Conservation (phyloP, 2,329 filamentous ascomycete genomes). For the Helicocarpus griseus region DNA sequence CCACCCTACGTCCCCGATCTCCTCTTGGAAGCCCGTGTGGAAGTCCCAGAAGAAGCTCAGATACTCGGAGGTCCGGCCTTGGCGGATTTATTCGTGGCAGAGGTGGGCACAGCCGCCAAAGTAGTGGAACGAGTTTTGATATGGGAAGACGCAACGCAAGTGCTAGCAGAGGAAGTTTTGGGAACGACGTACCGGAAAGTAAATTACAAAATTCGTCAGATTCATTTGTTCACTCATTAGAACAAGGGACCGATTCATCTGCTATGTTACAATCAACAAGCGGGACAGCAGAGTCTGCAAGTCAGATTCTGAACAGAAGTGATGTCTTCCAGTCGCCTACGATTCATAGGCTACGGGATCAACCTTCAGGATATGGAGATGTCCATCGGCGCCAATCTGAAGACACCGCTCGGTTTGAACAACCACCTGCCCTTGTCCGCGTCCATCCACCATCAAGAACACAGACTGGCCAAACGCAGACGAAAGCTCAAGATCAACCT, state of each 20-base stretch:
- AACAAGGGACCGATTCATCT: slow-evolving; percentile 65
- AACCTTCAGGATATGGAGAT: slow-evolving; percentile 20
- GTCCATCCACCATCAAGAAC: slow-evolving; percentile 20
- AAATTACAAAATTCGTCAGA: slow-evolving; percentile 57
- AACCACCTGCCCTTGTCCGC: slow-evolving; percentile 16
- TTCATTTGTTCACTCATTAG: slow-evolving; percentile 64
- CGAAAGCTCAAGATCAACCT: not conserved
- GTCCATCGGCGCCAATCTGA: slow-evolving; percentile 23
- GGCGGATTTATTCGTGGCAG: slow-evolving; percentile 37
- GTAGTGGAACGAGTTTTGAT: slow-evolving; percentile 27
- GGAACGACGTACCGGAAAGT: slow-evolving; percentile 40
- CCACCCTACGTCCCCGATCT: slow-evolving; percentile 49
- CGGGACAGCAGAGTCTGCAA: slow-evolving; percentile 69
- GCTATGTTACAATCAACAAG: slow-evolving; percentile 60
- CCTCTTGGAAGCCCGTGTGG: slow-evolving; percentile 18
- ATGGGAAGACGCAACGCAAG: slow-evolving; percentile 53
- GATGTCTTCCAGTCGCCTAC: slow-evolving; percentile 80
- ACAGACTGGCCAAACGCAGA: slow-evolving; percentile 12
- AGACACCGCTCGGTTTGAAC: slow-evolving; percentile 25
- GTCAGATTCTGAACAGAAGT: slow-evolving; percentile 78
- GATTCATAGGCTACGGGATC: slow-evolving; percentile 35
- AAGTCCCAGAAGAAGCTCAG: not conserved
- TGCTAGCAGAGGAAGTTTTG: slow-evolving; percentile 44
- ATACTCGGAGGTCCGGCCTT: slow-evolving; percentile 18
- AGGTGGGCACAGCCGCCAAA: slow-evolving; percentile 34